Evolutionary conservation across 192 early-diverging fungal species (phyloP).

Genomic region (Linderina pennispora): DNA sequence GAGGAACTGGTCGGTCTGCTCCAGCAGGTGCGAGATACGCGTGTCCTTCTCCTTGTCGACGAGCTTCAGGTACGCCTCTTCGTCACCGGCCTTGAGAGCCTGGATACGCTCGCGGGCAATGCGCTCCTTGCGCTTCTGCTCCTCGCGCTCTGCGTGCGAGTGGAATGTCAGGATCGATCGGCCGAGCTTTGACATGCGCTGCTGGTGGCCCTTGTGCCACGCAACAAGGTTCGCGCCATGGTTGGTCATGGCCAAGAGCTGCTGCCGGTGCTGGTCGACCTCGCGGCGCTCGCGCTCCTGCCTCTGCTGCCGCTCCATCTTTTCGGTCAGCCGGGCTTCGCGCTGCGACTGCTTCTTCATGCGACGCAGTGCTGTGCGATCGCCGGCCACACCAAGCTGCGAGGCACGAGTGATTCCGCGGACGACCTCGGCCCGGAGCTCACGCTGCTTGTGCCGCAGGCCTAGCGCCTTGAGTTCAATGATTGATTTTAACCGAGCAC

Average conservation of each 20-base stretch:
- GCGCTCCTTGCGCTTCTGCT: conserved; percentile 79
- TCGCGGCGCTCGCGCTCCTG: conserved; percentile 81
- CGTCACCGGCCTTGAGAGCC: conserved; percentile 95
- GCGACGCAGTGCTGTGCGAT: conserved; percentile 68
- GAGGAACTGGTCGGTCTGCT: conserved; percentile 86
- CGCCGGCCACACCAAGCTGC: conserved; percentile 70
- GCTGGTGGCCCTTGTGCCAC: conserved; percentile 64
- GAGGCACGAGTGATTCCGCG: conserved; percentile 66
- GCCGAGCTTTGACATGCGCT: conserved; percentile 68
- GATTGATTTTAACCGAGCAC: conserved; percentile 66
- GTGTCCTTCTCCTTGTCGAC: conserved; percentile 96
- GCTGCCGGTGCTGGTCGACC: conserved; percentile 77
- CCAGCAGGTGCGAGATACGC: conserved; percentile 85
- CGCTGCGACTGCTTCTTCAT: conserved; percentile 80
- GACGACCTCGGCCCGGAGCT: conserved; percentile 69
- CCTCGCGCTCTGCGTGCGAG: conserved; percentile 83
- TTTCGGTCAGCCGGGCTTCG: conserved; percentile 84
- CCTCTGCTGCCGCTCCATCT: conserved; percentile 82
- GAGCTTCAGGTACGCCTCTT: conserved; percentile 93
- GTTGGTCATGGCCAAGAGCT: conserved; percentile 64
- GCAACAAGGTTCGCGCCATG: conserved; percentile 67
- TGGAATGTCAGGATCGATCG: conserved; percentile 72
- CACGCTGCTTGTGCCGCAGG: conserved; percentile 72
- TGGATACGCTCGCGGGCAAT: conserved; percentile 91
- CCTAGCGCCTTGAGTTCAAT: conserved; percentile 86